Percentiles rank a stretch among this genome's conserved stretches.
Evolutionary conservation across 2,329 filamentous ascomycete species (phyloP).

Genomic region (Epichloe gansuensis): DNA sequence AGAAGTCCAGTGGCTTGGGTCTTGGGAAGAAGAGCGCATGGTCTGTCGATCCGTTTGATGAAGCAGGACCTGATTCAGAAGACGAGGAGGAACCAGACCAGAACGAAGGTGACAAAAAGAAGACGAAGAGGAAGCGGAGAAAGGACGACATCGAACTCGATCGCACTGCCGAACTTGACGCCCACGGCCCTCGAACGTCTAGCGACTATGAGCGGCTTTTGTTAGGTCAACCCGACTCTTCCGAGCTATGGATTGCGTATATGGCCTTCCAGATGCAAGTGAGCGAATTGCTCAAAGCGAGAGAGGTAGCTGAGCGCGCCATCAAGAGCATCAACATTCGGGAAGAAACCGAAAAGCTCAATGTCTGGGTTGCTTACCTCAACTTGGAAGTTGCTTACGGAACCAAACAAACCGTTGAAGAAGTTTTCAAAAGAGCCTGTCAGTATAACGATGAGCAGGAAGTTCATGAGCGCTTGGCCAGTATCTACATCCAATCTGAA

Average conservation of each 20-base stretch:
- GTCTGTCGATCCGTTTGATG: constrained; percentile 58
- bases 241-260: constrained; percentile 86
- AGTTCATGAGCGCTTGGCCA: constrained; percentile 78
- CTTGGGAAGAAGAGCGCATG: constrained; percentile 77
- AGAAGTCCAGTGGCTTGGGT: constrained; percentile 22
- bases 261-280: constrained; percentile 98
- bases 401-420: constrained; percentile 68
- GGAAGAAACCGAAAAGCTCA: constrained; percentile 85
- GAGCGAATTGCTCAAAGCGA: constrained; percentile 76
- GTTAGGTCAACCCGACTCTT: constrained; percentile 86
- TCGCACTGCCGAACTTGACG: constrained; percentile 82
- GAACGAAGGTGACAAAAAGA: constrained; percentile 18
- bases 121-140: constrained; percentile 54
- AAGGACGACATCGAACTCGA: constrained; percentile 75
- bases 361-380: constrained; percentile 88
- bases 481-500: constrained; percentile 87
- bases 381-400: constrained; percentile 91
- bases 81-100: constrained; percentile 17
- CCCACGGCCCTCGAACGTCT: constrained; percentile 74
- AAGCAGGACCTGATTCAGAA: constrained; percentile 40
- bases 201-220: constrained; percentile 91
- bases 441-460: constrained; percentile 89
- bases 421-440: constrained; percentile 82
- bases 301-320: constrained; percentile 81
- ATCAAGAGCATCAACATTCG: constrained; percentile 83